A percentile compares a stretch with the other conserved stretches of the same genome.
These are phyloP conservation scores for Styphnolobium japonicum DNA, from an alignment of 306 rosid species.

Conservation along the genomic window DNA sequence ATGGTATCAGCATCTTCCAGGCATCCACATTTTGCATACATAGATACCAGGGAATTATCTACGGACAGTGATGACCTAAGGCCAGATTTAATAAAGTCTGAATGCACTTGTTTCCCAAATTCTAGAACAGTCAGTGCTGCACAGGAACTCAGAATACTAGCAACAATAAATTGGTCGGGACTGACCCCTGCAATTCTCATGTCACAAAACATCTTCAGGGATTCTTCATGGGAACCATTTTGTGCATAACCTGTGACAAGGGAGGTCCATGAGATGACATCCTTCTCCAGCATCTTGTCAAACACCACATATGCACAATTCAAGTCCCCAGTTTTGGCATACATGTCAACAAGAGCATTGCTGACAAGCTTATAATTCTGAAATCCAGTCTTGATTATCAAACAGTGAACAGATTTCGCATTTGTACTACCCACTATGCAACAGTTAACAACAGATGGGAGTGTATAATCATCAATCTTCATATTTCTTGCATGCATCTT, in stretches of 20 bases:
- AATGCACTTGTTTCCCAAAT: constrained; percentile 82
- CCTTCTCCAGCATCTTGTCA: constrained; percentile 57
- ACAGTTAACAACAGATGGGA: constrained; percentile 78
- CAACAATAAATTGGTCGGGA: constrained; percentile 67
- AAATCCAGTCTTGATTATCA: constrained; percentile 73
- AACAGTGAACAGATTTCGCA: constrained; percentile 55
- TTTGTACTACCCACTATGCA: constrained; percentile 35
- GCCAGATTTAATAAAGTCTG: constrained; percentile 61
- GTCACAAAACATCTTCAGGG: constrained; percentile 56
- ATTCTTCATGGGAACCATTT: constrained; percentile 64
- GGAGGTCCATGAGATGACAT: constrained; percentile 93
- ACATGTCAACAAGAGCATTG: constrained; percentile 89
- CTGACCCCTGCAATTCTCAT: constrained; percentile 66
- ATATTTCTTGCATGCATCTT: constrained; percentile 67
- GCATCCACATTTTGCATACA: constrained; percentile 95
- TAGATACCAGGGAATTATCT: constrained; percentile 74
- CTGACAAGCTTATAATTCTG: constrained; percentile 61
- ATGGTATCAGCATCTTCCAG: constrained; percentile 66
- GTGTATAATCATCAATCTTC: constrained; percentile 75
- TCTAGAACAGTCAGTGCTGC: constrained; percentile 75
- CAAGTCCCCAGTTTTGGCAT: constrained; percentile 65
- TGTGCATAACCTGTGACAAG: constrained; percentile 78
- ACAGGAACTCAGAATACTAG: constrained; percentile 78
- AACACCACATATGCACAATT: constrained; percentile 58
- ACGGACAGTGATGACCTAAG: constrained; percentile 54